Evolutionary conservation across 129 eudicot genomes (phyloP), one percentile per base, ranked within the genome.

Genomic region (Helianthus tuberosus): DNA sequence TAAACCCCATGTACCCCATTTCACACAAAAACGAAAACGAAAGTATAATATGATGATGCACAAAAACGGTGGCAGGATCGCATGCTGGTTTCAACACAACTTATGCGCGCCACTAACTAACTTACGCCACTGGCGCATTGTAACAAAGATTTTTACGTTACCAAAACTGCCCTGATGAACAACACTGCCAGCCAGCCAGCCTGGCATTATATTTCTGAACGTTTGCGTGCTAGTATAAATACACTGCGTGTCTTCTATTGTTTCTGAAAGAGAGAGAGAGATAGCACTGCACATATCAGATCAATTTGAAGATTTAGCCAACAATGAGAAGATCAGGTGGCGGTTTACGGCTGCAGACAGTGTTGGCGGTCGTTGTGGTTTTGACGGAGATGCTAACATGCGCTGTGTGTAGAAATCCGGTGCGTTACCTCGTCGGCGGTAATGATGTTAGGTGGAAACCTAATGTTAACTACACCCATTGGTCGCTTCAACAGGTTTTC

Each of bases 361-460:
- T 44, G 23, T 60, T 35, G 35, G 15, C 43, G 66, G 39, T 16
- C 67, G 20, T 35, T 20, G 15, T 41, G 66, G 39, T 16, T 63
- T n/a, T 65, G 70, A 66, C 66, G 20, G 76, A 51, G 75, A 27
- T 77, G 81, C 13, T 77, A 12, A 71, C 79, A 46, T 71, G 77
- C 71, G 69, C 39, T 17, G 66, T 23, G 70, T 68, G 83, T 12
- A 75, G 71, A 59, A 4, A 4, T 7, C 84, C 80, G 25, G 80
- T 67, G 44, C 78, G 81, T 16, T 74, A 71, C 63, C 49, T n/a
- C 5, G 87, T 86, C 3, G 91, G 91, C 27, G 91, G 84, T 11
- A 50, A 27, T 27, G 32, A n/a, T 47, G 63, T 27, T 1, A 61
- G 70, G 27, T 86, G 91, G 91, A 73, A 61, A 43, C 77, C 71